A percentile compares a stretch with the other conserved stretches of the same genome.
Conservation (phyloP, 768 basidiomycete genomes). For the Boletus reticulatus region DNA sequence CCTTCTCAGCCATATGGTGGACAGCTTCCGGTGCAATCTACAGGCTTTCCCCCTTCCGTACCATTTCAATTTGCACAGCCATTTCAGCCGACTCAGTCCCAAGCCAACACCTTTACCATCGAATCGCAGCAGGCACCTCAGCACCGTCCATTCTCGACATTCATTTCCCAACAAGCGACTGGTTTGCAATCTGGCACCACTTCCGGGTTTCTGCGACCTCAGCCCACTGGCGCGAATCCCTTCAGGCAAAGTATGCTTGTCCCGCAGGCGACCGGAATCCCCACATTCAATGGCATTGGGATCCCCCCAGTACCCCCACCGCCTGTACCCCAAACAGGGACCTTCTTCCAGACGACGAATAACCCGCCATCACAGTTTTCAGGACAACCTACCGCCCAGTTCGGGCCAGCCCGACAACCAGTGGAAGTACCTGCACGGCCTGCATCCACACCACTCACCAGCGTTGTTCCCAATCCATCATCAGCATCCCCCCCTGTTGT, state of each 20-base stretch:
- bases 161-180: constrained; percentile 55
- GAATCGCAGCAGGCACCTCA: constrained; percentile 39
- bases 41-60: constrained; percentile 53
- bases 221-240: constrained; percentile 67
- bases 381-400: constrained; percentile 5
- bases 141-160: constrained; percentile 54
- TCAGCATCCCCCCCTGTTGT: constrained; percentile 43
- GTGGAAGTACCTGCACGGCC: constrained; percentile 51
- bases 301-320: constrained; percentile 11
- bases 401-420: constrained; percentile 9
- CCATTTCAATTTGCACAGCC: constrained; percentile 32
- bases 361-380: constrained; percentile 14
- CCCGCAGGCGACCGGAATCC: constrained; percentile 61
- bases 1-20: constrained; percentile 41
- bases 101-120: constrained; percentile 27
- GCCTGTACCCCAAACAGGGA: constrained; percentile 4
- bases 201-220: constrained; percentile 50
- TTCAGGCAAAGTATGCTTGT: constrained; percentile 80
- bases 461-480: constrained; percentile 26
- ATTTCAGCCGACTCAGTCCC: constrained; percentile 17
- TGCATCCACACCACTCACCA: constrained; percentile 69
- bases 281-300: constrained; percentile 38
- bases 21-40: constrained; percentile 51
- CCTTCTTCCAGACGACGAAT: constrained; percentile 9
- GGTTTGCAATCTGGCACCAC: constrained; percentile 40